Base-by-base conservation (phyloP, 1,139 yeast genomes). In the Pichia sorboxylosa region DNA sequence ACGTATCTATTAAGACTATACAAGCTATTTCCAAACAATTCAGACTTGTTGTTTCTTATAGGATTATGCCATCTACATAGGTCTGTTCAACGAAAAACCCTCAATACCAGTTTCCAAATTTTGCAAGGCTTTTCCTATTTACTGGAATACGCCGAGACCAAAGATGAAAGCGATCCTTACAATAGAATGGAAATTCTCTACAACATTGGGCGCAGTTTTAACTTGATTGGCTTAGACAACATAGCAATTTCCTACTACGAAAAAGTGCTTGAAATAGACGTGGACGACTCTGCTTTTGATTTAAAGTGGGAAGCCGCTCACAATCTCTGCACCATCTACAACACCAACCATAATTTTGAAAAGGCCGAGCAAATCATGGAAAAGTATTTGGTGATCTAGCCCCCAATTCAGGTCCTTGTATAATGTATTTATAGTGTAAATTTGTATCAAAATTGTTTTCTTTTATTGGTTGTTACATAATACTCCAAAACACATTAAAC, bases 21-120 rank as follows among this genome's bases (percentile, higher is more conserved):
- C 56, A 73, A 60, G 54, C 66, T 65, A 17, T 70, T 67, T 37
- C 76, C 78, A 28, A 60, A 70, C 30, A 95, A 90, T 42, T 94
- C 96, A 1, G 71, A 83, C 63, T 61, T 90, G 2, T 67, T 85
- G 41, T 61, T 90, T 24, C 57, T 81, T 17, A 61, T 83, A 33
- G 96, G 92, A 0, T 57, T 90, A 26, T 74, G 87, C 0, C 90
- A 87, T 54, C 61, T 85, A n/a, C 95, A 87, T 47, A 66, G 98
- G 26, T 80, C 97, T 0, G 77, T 87, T 76, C 97, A 90, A 54
- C 64, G 99, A 42, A 73, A 83, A 36, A 77, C 94, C 11, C 65
- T 77, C 9, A 84, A 84, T 52, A 68, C 97, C 38, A 96, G 87
- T 48, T 64, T 80, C 36, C 96, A 87, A 49, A 63, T 90, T 20